These are phyloP conservation scores for Grosmannia clavigera DNA, from an alignment of 2,329 filamentous ascomycete species.

Conservation along the genomic window DNA sequence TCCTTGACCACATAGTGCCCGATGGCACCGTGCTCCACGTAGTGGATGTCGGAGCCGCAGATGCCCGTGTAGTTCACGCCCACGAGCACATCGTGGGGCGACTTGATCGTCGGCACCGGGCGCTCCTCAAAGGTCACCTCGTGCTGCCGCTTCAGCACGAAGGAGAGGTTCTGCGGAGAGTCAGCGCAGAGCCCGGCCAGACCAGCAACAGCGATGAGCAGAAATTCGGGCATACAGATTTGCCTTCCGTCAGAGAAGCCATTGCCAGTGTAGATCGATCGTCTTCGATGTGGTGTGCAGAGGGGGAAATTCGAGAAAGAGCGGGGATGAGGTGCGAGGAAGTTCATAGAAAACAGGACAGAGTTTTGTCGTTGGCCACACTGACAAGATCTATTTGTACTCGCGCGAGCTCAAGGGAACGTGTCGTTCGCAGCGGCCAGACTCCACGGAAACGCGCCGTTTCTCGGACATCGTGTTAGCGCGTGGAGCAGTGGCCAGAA, in stretches of 20 bases:
- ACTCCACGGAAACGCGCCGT: neutral
- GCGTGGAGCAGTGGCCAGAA: neutral
- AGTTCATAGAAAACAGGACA: neutral
- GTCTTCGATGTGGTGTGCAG: neutral
- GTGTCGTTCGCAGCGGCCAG: conserved; percentile 7
- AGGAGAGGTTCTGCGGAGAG: conserved; percentile 60
- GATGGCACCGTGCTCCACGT: conserved; percentile 79
- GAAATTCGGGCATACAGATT: conserved; percentile 16
- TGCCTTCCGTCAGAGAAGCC: conserved; percentile 6
- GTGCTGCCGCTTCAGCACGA: conserved; percentile 66
- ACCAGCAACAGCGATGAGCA: neutral
- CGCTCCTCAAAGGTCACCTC: conserved; percentile 65
- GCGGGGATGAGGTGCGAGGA: neutral
- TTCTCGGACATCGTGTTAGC: neutral
- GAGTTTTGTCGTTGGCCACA: neutral
- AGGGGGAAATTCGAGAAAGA: neutral
- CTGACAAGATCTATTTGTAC: neutral
- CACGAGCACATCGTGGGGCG: conserved; percentile 65
- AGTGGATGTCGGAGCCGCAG: conserved; percentile 79
- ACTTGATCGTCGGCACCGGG: conserved; percentile 54
- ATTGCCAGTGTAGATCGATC: neutral
- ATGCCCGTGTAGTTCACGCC: conserved; percentile 79
- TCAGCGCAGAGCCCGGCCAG: neutral
- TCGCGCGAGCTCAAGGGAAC: neutral
- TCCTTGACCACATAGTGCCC: conserved; percentile 73